phyloP scores from a whole-genome alignment of 345 rosid species.

The Pistacia integerrima region DNA sequence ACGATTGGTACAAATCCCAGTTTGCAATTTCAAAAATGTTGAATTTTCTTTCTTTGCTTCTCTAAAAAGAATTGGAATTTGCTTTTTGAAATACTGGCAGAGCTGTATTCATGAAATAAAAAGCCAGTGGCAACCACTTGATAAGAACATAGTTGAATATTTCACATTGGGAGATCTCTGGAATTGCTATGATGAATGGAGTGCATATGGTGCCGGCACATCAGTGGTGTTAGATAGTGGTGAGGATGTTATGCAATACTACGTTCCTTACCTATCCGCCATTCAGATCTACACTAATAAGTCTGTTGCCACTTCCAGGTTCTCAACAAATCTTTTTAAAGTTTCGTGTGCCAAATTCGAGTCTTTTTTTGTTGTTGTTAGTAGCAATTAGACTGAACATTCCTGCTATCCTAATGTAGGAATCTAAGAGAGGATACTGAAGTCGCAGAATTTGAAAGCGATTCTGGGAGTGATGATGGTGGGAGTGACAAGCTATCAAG shows the following conservation, averaged over 20 bases:
- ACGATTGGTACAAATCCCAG: background rate
- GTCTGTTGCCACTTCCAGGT: constrained; percentile 51
- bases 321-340: background rate
- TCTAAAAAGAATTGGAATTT: background rate
- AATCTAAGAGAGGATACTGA: constrained; percentile 36
- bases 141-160: constrained; percentile 49
- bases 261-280: constrained; percentile 72
- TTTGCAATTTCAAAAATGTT: background rate
- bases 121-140: constrained; percentile 52
- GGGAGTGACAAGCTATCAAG: constrained; percentile 58
- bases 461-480: constrained; percentile 70
- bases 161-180: constrained; percentile 71
- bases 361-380: background rate
- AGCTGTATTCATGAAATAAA: constrained; percentile 47
- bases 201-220: constrained; percentile 70
- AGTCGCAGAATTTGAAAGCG: constrained; percentile 48
- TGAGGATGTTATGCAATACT: constrained; percentile 55
- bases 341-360: background rate
- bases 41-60: background rate
- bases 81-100: constrained; percentile 27
- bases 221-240: constrained; percentile 34
- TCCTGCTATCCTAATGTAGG: constrained; percentile 24
- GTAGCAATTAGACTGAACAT: background rate
- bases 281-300: constrained; percentile 62
- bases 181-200: constrained; percentile 68